phyloP scores from a whole-genome alignment of 352 stramenopile genomes.

The Peronospora destructor region DNA sequence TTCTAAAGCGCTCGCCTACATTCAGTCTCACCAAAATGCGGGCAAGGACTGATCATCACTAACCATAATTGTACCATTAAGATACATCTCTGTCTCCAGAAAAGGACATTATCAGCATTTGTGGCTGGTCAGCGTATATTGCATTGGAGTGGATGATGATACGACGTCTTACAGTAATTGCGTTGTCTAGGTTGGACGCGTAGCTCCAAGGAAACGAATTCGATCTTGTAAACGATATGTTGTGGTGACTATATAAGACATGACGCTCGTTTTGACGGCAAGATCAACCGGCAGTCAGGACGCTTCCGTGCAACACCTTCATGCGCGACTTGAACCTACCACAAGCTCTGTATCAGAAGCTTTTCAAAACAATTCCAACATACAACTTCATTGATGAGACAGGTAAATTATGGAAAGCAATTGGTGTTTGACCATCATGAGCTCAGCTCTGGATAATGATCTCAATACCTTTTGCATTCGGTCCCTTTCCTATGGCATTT shows the following conservation, averaged over 20 bases:
- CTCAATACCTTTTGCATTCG: conserved; percentile 28
- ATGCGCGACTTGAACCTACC: conserved; percentile 41
- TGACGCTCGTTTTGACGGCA: conserved; percentile 16
- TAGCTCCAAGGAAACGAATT: conserved; percentile 62
- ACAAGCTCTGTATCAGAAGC: conserved; percentile 50
- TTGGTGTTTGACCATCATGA: conserved; percentile 18
- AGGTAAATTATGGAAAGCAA: conserved; percentile 23
- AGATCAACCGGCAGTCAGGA: conserved; percentile 1
- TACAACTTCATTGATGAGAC: conserved; percentile 36
- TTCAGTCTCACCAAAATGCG: too few relatives aligned
- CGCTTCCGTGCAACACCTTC: conserved; percentile 17
- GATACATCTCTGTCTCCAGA: too few relatives aligned
- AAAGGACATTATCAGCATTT: too few relatives aligned
- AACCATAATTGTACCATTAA: too few relatives aligned
- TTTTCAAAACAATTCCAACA: conserved; percentile 39
- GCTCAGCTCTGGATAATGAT: conserved; percentile 38
- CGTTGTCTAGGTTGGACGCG: conserved; percentile 54
- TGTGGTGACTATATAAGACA: conserved; percentile 10
- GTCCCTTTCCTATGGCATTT: conserved; percentile 28
- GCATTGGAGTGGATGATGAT: too few relatives aligned
- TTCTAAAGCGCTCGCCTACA: too few relatives aligned
- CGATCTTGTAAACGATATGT: conserved; percentile 42
- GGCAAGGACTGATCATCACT: too few relatives aligned
- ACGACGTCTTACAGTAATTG: conserved; percentile 12
- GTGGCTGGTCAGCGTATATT: too few relatives aligned